Evolutionary conservation across 305 asterid genomes (phyloP), one percentile per base, ranked within the genome.

Genomic region (Plantago coronopus): DNA sequence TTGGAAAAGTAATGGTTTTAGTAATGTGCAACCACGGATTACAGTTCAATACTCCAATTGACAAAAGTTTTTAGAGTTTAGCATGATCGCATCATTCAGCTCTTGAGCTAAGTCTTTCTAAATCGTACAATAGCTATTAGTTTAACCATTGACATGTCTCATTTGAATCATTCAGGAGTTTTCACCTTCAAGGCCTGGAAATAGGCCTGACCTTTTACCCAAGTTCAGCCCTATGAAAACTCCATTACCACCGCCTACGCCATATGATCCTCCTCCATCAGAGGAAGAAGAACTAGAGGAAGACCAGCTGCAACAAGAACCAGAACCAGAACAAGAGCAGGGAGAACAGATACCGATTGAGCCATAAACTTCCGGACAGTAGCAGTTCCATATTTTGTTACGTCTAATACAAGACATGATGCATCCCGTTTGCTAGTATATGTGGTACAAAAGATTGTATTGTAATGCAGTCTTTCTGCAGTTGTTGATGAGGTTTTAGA

Each of bases 171-270:
- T 78, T 63, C 84, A 86, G 98, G 98, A 88, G 71, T 89, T 95
- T 91, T 95, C 84, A 14, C 80, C 88, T 64, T 90, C 90, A 31
- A 87, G 73, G 70, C 95, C 95, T 1, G 93, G 90, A 64, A 81
- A 90, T 65, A 87, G 95, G 64, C 93, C 93, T 0, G 95, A 89
- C 64, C 81, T 89, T 48, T 83, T 87, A 31, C 97, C 97, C 11
- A 88, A 87, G 68, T 89, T 89, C 79, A 87, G 95, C 72, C 97
- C 97, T 16, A 84, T 84, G 95, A 89, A 87, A 75, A 89, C 97
- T 68, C 95, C 97, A 20, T 74, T 87, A 67, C 95, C 95, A 34
- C 95, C 95, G 16, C 95, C 97, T 0, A 71, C 81, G 83, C 97
- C 97, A 0, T 76, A 74, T 20, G 95, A 87, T 71, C 95, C 93